Base-by-base conservation (phyloP, 1,139 yeast genomes). In the Diutina sp. region DNA sequence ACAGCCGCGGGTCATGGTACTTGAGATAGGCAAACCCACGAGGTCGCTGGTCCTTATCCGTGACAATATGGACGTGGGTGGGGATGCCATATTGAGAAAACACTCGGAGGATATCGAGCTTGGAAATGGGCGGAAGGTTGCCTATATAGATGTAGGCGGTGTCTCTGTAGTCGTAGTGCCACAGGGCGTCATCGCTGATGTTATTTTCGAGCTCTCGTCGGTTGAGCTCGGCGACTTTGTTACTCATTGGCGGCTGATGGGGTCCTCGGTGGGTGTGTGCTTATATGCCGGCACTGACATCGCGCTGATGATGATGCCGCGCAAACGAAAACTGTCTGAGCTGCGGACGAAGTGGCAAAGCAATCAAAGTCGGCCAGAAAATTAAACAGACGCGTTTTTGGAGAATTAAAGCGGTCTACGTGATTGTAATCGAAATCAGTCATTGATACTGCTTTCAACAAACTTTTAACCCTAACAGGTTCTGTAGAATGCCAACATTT, bases 1-100 rank as follows among this genome's bases (percentile, higher is more conserved):
- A 84, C 4, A 96, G 87, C 57, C 88, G 73, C 68, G 84, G 89
- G 63, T 89, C 90, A 62, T 85, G 91, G 65, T 88, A 93, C 67
- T 90, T 87, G 61, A 93, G 69, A 70, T 84, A 90, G 6, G 87
- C 95, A 73, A 85, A 89, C 7, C 96, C 95, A 57, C 79, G 77
- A 8, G 90, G 82, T 60, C 80, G 79, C 16, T 55, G 54, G 3
- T 80, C 81, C 58, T 73, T 74, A 65, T 89, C 93, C 58, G 90
- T 77, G n/a, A 82, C 77, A 58, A 93, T 71, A 58, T 86, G 83
- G 48, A 91, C 67, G 65, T 87, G 90, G 0, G 88, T 85, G 0
- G 97, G 97, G 32, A 84, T 78, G 0, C 99, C 99, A 67, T 79
- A 93, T 66, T 93, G 98, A 4, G 97, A 87, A 66, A 93, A 93